Conservation (phyloP, 768 basidiomycete species). For the Boletus tomentosulus region DNA sequence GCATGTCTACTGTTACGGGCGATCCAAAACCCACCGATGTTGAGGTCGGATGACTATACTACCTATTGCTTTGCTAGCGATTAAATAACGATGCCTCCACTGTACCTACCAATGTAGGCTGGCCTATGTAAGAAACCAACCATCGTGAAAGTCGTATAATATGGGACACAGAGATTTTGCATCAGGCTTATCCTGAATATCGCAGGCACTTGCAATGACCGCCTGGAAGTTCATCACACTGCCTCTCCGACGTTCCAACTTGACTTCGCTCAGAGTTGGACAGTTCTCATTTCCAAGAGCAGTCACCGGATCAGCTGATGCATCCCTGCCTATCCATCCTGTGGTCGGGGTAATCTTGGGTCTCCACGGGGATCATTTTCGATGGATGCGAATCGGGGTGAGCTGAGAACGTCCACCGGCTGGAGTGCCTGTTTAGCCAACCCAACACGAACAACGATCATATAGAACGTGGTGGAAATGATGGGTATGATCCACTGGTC, state of each 20-base stretch:
- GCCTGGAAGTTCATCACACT: background rate
- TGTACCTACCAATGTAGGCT: too few species aligned
- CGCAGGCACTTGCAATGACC: too few species aligned
- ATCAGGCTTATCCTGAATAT: too few species aligned
- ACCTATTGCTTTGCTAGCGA: background rate
- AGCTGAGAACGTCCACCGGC: background rate
- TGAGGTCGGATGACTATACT: background rate
- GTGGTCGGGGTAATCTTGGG: background rate
- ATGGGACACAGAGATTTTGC: too few species aligned
- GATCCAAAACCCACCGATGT: slow-evolving; percentile 2
- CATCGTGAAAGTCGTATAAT: too few species aligned
- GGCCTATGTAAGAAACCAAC: too few species aligned
- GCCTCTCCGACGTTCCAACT: background rate
- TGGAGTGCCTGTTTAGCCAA: background rate
- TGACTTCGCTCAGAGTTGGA: background rate
- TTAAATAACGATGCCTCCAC: too few species aligned
- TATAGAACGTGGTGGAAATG: background rate
- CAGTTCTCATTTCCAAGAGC: background rate
- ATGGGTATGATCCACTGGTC: background rate
- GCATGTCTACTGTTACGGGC: slow-evolving; percentile 13
- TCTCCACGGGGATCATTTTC: background rate
- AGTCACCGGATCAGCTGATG: background rate
- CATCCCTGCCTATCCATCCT: background rate
- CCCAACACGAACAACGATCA: background rate
- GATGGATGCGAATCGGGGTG: background rate